Conservation (phyloP, 805 yeast species). For the Millerago galiae region DNA sequence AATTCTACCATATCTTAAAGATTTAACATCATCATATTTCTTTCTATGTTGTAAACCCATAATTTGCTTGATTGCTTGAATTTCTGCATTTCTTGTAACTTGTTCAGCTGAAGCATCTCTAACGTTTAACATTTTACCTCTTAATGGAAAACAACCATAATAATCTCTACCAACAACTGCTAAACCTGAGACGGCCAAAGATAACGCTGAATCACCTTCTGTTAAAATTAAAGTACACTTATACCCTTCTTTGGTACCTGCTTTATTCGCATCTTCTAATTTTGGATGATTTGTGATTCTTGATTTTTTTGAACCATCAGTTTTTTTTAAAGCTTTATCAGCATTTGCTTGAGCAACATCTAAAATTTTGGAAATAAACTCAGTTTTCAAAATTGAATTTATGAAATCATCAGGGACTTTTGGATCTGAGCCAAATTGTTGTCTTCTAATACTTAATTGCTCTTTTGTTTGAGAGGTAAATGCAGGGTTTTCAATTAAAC, state of each 20-base stretch:
- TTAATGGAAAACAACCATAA: slow-evolving; percentile 90
- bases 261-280: slow-evolving; percentile 91
- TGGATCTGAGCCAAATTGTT: slow-evolving; percentile 84
- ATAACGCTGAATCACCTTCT: slow-evolving; percentile 95
- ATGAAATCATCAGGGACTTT: slow-evolving; percentile 75
- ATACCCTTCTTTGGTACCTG: slow-evolving; percentile 89
- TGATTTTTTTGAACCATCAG: slow-evolving; percentile 79
- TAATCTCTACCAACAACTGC: slow-evolving; percentile 93
- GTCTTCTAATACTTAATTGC: slow-evolving; percentile 81
- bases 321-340: slow-evolving; percentile 77
- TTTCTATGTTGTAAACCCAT: slow-evolving; percentile 94
- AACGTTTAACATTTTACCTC: slow-evolving; percentile 93
- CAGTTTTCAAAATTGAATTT: slow-evolving; percentile 67
- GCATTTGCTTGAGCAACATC: slow-evolving; percentile 86
- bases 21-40: slow-evolving; percentile 62
- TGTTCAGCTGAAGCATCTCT: slow-evolving; percentile 97
- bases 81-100: slow-evolving; percentile 86
- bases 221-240: slow-evolving; percentile 91
- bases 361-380: slow-evolving; percentile 58
- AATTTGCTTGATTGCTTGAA: slow-evolving; percentile 90
- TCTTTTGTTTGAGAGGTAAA: slow-evolving; percentile 97
- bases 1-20: slow-evolving; percentile 87
- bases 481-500: slow-evolving; percentile 93
- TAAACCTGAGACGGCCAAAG: slow-evolving; percentile 88
- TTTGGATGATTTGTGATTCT: slow-evolving; percentile 87